Base-by-base conservation (phyloP, 805 yeast species). In the Barnettozyma botsteinii region DNA sequence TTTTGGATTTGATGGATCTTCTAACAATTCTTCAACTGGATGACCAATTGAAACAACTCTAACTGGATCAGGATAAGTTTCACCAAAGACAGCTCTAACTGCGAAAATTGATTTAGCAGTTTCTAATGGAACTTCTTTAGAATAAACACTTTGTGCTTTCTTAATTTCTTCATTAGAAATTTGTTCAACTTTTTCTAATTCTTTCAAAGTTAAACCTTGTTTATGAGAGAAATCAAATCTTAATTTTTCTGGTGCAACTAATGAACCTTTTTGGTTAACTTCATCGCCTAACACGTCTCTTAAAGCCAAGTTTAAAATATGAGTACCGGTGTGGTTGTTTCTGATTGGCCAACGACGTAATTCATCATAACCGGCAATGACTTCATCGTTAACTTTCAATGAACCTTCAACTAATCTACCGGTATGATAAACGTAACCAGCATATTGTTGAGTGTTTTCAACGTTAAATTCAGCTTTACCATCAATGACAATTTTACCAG, bases 281-380 rank as follows among this genome's bases (percentile, higher is more conserved):
- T 79, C 79, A 49, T 81, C 85, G 47, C 98, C 98, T 41, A 93
- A 69, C 31, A 83, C 87, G 54, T 80, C 82, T 60, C 91, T 79
- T 52, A 93, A 72, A 31, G 94, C 98, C 61, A 72, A 84, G 67
- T 93, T 93, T 54, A 93, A 76, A 34, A 93, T 79, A 59, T 93
- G 99, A 3, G 99, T 93, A 69, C 97, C 97, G 31, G 99, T 91
- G 66, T 93, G 99, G 74, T 93, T 93, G 69, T 89, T 88, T 70
- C 94, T 85, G 53, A 93, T 81, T 47, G 97, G 95, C 85, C 87
- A 81, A 69, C 99, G 85, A 64, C 98, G 85, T 56, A 83, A 72
- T 60, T 86, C 96, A 56, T 93, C 96, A 56, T 81, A 88, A 35
- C 89, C 81, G 18, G 95, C 94, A 64, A 85, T 84, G 31, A 88